Base-by-base conservation (phyloP, 2,329 filamentous ascomycete genomes). In the Mariannaea elegans region DNA sequence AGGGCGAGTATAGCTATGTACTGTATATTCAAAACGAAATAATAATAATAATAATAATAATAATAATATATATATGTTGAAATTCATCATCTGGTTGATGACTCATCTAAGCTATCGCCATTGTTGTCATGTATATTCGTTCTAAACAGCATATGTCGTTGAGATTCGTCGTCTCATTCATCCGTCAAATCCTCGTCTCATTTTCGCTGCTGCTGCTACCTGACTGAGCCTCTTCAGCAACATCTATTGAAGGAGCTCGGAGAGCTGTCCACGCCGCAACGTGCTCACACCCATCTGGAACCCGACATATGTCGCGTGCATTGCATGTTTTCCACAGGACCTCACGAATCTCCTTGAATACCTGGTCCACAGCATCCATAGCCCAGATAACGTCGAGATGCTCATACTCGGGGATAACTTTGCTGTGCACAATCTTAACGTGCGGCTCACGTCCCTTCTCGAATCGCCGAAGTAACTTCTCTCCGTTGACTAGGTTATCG, bases 341-440 rank as follows among this genome's bases (percentile, higher is more conserved):
- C 69, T 94, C 89, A 27, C 88, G 84, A 0, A 97, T 80, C 77
- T 97, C 94, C 56, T 81, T 83, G 5, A 94, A 95, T 1, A 97
- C 91, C 73, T 94, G 86, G 46, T 94, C 89, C 14, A 93, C 87
- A 0, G 88, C 87, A 71, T 97, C 93, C 82, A 97, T 92, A 0
- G 94, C 93, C 94, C 94, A 97, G 34, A 98, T 87, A 2, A 97
- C 92, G 77, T 97, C 94, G 4, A 98, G 83, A 76, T 98, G 94
- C 78, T 97, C 94, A 73, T 97, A 97, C 45, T 90, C 92, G 3
- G 92, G 87, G 41, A 97, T 90, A 19, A 96, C 81, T 72, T 92
- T 96, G 63, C 85, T 85, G 76, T 97, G 91, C 4, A 97, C 91
- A 5, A 97, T 79, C 36, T 84, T 81, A 8, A 96, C 92, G 71